phyloP scores from a whole-genome alignment of 768 basidiomycete genomes.

The Galerina sulciceps region DNA sequence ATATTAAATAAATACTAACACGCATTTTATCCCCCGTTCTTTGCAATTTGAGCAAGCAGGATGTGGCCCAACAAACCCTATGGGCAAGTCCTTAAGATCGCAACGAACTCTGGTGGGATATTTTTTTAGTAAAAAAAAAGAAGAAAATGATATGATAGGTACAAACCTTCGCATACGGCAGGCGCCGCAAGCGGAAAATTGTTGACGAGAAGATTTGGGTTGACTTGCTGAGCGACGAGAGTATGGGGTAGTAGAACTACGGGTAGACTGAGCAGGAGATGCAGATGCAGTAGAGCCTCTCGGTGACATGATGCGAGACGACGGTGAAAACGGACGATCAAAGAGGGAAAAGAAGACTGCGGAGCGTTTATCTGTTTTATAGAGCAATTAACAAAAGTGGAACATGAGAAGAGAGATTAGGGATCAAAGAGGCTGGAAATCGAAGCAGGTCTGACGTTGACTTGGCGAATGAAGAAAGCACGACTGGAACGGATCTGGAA shows the following conservation, averaged over 20 bases:
- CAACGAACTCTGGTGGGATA: conserved; percentile 74
- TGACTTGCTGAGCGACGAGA: conserved; percentile 58
- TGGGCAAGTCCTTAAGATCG: conserved; percentile 84
- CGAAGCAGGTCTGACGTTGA: conserved; percentile 34
- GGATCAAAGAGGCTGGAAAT: conserved; percentile 34
- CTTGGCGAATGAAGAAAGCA: conserved; percentile 37
- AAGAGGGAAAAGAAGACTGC: conserved; percentile 27
- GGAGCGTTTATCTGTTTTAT: conserved; percentile 36
- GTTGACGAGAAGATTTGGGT: conserved; percentile 78
- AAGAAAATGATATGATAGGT: conserved; percentile 13
- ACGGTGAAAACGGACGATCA: conserved; percentile 18
- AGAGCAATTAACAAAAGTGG: conserved; percentile 28
- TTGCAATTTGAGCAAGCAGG: conserved; percentile 86
- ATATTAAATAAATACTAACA: conserved; percentile 58
- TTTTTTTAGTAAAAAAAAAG: neutral
- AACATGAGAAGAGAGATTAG: conserved; percentile 32
- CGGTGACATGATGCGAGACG: conserved; percentile 56
- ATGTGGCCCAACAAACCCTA: conserved; percentile 47
- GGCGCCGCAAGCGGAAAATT: conserved; percentile 93
- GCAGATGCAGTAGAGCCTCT: conserved; percentile 44
- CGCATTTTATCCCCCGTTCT: conserved; percentile 90
- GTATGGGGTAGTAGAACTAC: conserved; percentile 42
- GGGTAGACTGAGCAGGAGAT: conserved; percentile 38
- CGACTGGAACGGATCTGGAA: conserved; percentile 49
- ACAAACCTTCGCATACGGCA: conserved; percentile 85